Evolutionary conservation across 495 filamentous ascomycete genomes (phyloP).

Genomic region (Mytilinidion resinicola): DNA sequence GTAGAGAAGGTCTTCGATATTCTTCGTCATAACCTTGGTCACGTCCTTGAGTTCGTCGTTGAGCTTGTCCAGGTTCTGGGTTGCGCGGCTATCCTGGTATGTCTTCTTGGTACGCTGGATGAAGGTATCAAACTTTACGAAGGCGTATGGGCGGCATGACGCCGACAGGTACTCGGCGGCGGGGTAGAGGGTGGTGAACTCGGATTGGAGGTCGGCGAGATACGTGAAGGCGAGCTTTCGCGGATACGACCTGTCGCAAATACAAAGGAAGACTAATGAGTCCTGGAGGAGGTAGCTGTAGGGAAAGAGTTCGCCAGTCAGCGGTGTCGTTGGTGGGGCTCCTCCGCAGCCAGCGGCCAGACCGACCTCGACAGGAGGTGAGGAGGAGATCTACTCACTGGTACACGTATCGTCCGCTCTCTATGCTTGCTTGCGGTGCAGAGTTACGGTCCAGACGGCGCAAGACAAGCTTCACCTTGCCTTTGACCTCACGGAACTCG

Average conservation of each 20-base stretch:
- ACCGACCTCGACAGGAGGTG: neutral
- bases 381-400: constrained; percentile 53
- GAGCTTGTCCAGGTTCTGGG: constrained; percentile 76
- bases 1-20: constrained; percentile 97
- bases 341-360: too few relatives aligned
- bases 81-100: constrained; percentile 88
- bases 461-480: constrained; percentile 83
- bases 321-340: neutral
- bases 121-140: constrained; percentile 96
- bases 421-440: constrained; percentile 87
- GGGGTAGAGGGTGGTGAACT: constrained; percentile 86
- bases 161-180: constrained; percentile 64
- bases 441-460: constrained; percentile 78
- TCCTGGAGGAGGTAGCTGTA: constrained; percentile 75
- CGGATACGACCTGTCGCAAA: constrained; percentile 88
- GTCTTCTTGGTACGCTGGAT: constrained; percentile 88
- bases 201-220: constrained; percentile 78
- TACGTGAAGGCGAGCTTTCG: constrained; percentile 99
- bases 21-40: constrained; percentile 99
- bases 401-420: constrained; percentile 74
- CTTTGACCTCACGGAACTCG: constrained; percentile 80
- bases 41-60: constrained; percentile 97
- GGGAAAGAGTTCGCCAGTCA: neutral
- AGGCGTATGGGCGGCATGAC: constrained; percentile 82
- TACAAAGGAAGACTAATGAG: constrained; percentile 82